A percentile compares a stretch with the other conserved stretches of the same genome.
These are phyloP conservation scores for Tylopilus sp. DNA, from an alignment of 768 basidiomycete species.

Conservation along the genomic window DNA sequence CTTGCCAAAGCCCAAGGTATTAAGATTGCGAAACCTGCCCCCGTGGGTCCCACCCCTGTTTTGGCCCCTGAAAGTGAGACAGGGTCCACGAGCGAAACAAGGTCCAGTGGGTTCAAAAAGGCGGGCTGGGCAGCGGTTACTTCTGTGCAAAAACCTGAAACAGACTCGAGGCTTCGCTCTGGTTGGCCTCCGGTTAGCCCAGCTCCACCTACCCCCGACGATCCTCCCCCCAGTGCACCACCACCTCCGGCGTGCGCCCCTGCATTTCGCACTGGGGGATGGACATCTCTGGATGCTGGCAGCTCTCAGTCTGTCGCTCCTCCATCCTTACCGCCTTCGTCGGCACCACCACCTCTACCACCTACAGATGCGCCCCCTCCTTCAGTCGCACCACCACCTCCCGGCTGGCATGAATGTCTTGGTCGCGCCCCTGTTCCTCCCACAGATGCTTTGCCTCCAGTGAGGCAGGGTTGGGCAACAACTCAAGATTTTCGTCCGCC, in stretches of 20 bases:
- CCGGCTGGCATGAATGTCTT: constrained; percentile 10
- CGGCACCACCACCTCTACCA: constrained; percentile 16
- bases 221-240: constrained; percentile 15
- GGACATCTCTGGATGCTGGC: constrained; percentile 61
- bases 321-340: constrained; percentile 17
- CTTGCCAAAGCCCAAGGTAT: constrained; percentile 81
- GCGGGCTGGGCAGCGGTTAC: constrained; percentile 48
- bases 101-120: constrained; percentile 37
- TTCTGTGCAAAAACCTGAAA: constrained; percentile 10
- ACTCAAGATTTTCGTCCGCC: constrained; percentile 14
- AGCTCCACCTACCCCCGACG: constrained; percentile 9
- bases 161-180: constrained; percentile 9
- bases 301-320: constrained; percentile 30
- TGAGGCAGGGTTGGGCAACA: neutral
- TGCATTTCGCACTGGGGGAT: constrained; percentile 59
- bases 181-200: constrained; percentile 16
- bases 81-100: constrained; percentile 13
- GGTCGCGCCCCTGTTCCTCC: constrained; percentile 7
- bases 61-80: constrained; percentile 18
- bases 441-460: constrained; percentile 3
- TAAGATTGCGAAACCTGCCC: constrained; percentile 46
- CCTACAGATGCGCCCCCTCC: constrained; percentile 4
- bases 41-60: constrained; percentile 16
- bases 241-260: constrained; percentile 32
- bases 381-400: neutral